A percentile compares a stretch with the other conserved stretches of the same genome.
phyloP scores from a whole-genome alignment of 345 rosid genomes.

The Populus simonii region DNA sequence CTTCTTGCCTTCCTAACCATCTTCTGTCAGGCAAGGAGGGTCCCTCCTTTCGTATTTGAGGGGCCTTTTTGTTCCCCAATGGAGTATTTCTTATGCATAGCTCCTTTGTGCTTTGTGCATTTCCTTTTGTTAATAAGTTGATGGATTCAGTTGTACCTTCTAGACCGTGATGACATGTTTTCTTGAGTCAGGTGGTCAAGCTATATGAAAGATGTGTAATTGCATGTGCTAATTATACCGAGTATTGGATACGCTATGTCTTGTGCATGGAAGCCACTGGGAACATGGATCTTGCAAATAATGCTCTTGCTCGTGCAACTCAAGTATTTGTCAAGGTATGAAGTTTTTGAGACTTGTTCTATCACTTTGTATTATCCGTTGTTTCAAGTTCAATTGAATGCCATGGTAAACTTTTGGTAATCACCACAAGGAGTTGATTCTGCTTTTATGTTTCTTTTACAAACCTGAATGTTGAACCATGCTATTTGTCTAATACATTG shows the following conservation, averaged over 20 bases:
- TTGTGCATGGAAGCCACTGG: conserved; percentile 76
- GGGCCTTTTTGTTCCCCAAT: conserved; percentile 81
- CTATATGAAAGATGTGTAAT: conserved; percentile 90
- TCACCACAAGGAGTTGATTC: neutral
- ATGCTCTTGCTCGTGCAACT: conserved; percentile 89
- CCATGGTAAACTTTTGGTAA: neutral
- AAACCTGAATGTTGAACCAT: neutral
- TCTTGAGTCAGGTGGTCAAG: conserved; percentile 69
- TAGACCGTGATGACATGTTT: conserved; percentile 20
- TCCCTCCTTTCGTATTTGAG: conserved; percentile 78
- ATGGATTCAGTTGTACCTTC: conserved; percentile 5
- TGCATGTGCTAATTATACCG: conserved; percentile 95
- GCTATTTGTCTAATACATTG: neutral
- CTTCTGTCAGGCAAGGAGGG: conserved; percentile 97
- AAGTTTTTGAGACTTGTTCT: neutral
- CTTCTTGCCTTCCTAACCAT: conserved; percentile 91
- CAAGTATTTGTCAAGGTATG: conserved; percentile 96
- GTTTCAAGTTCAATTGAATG: neutral
- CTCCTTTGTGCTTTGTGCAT: conserved; percentile 60
- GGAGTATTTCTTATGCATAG: conserved; percentile 87
- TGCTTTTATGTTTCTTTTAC: neutral
- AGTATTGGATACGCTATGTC: conserved; percentile 85
- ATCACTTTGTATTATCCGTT: neutral
- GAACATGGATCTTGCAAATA: conserved; percentile 81
- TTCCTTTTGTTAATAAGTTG: conserved; percentile 21